phyloP scores from a whole-genome alignment of 139 green algal genomes.

The Tetraselmis chui region DNA sequence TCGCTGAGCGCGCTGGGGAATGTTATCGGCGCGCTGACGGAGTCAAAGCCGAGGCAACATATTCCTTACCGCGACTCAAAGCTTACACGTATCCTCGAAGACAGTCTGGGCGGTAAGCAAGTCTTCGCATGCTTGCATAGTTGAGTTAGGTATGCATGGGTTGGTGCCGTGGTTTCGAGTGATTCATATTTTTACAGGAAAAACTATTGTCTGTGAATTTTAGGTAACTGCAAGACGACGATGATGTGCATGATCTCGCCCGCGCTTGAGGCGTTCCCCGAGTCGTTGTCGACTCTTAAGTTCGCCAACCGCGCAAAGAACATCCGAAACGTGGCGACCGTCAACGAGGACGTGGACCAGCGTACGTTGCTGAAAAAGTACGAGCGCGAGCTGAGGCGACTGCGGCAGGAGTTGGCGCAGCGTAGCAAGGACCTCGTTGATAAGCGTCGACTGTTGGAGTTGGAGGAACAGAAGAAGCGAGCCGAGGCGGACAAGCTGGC shows the following conservation, averaged over 20 bases:
- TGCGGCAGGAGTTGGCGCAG: slow-evolving; percentile 80
- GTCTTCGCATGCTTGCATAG: not conserved
- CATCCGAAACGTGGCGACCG: slow-evolving; percentile 84
- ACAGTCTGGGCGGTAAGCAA: slow-evolving; percentile 76
- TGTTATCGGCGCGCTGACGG: slow-evolving; percentile 91
- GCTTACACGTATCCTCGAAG: slow-evolving; percentile 91
- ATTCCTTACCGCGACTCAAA: slow-evolving; percentile 94
- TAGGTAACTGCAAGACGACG: slow-evolving; percentile 83
- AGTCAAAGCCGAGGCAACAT: slow-evolving; percentile 53
- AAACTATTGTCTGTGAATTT: too few relatives aligned
- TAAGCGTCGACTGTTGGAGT: slow-evolving; percentile 80
- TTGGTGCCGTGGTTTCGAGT: too few relatives aligned
- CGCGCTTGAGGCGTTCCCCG: slow-evolving; percentile 30
- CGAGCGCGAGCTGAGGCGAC: slow-evolving; percentile 79
- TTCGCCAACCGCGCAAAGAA: slow-evolving; percentile 94
- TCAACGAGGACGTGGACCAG: slow-evolving; percentile 96
- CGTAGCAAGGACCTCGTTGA: slow-evolving; percentile 80
- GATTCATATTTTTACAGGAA: too few relatives aligned
- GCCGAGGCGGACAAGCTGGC: slow-evolving; percentile 93
- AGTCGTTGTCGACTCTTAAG: slow-evolving; percentile 78
- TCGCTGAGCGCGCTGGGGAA: slow-evolving; percentile 89
- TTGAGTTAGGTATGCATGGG: not conserved
- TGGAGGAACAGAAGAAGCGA: slow-evolving; percentile 82
- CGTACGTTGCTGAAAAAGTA: slow-evolving; percentile 90
- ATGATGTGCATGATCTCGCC: slow-evolving; percentile 87